Base-by-base conservation (phyloP, 495 filamentous ascomycete species). In the Diplogelasinospora grovesii region DNA sequence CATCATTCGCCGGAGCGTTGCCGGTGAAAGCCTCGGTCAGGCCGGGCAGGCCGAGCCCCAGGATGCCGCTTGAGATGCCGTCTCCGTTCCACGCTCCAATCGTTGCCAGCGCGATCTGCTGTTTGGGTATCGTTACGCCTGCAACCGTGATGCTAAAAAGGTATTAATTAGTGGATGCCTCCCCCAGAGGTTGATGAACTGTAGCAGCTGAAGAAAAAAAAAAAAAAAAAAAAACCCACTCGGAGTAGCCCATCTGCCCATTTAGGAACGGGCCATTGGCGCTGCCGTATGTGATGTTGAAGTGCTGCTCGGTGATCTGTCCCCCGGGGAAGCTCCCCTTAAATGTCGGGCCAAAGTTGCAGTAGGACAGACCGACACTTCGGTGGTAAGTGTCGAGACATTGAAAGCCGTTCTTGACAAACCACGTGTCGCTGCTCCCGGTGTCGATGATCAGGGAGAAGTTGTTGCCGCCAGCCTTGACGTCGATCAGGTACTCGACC, bases 371-470 rank as follows among this genome's bases (percentile, higher is more conserved):
- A 2, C 53, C 32, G 1, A 46, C 41, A 6, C 44, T 28, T 20
- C 57, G 45, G 15, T 24, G 59, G 18, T 36, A 45, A 4, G 41
- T 21, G 40, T 65, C 57, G 16, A 72, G 43, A 49, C 79, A 85
- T 9, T 54, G 43, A 41, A 73, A 83, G 16, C 62, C 59, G 1
- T 52, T 47, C 13, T 60, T 48, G 14, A 68, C 61, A 6, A 82
- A 54, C 68, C 77, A 83, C 19, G 74, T 79, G 47, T 85, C 81
- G 45, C 65, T 71, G 54, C 71, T 76, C 8, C 77, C 77, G 9
- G 77, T 82, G 52, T 82, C 80, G 37, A 81, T 63, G 14, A 77
- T 65, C 14, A 74, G 50, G 18, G 64, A 52, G 49, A 74, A 77
- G 8, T 53, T 61, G 31, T 65, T 40, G n/a, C 32, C 46, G 3